Percentiles rank a stretch among this genome's conserved stretches.
These are phyloP conservation scores for Erodium chrysanthum DNA, from an alignment of 441 rosid genomes.

Conservation along the genomic window DNA sequence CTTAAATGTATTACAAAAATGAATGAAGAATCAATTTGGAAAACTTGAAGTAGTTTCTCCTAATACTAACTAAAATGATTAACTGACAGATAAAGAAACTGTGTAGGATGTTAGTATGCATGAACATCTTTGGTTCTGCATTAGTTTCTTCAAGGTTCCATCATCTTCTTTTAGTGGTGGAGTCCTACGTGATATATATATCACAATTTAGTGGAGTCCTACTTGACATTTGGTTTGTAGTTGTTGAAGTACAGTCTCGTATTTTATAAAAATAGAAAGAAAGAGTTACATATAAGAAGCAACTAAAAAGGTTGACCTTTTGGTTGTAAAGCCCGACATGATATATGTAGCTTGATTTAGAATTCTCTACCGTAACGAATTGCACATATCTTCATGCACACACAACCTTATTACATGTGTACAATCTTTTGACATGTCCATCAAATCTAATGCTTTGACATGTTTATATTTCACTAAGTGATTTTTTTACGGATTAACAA, in stretches of 20 bases:
- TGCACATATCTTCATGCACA: not conserved
- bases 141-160: not conserved
- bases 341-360: no score
- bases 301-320: no score
- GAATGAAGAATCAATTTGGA: not conserved
- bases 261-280: no score
- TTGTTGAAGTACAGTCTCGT: no score
- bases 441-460: not conserved
- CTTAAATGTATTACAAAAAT: not conserved
- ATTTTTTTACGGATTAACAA: no score
- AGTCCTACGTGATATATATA: no score
- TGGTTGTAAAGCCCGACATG: no score
- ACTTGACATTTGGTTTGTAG: no score
- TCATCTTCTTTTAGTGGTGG: not conserved
- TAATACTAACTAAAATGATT: not conserved
- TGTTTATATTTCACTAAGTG: not conserved
- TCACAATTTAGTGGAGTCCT: no score
- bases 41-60: not conserved
- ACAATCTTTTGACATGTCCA: not conserved
- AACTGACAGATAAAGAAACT: not conserved
- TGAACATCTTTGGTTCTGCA: not conserved
- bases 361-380: not conserved
- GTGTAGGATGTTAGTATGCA: not conserved
- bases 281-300: no score
- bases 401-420: not conserved